A percentile compares a stretch with the other conserved stretches of the same genome.
phyloP scores from a whole-genome alignment of 768 basidiomycete species.

The Gloeophyllum trabeum region DNA sequence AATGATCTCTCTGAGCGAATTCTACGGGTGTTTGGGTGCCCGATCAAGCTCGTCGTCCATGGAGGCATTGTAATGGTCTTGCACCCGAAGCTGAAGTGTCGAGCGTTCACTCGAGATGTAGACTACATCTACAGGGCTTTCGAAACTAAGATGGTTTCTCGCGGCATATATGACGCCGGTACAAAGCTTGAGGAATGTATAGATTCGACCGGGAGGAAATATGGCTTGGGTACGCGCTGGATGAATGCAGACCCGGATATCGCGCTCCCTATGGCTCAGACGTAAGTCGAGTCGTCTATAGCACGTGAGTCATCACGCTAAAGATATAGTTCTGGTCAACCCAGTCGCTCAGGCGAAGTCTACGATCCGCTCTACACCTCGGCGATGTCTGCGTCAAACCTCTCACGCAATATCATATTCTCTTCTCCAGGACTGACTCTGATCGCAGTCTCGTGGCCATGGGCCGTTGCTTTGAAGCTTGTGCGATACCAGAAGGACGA shows the following conservation, averaged over 20 bases:
- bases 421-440: slow-evolving; percentile 39
- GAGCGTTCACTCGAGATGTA: slow-evolving; percentile 51
- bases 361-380: slow-evolving; percentile 57
- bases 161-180: slow-evolving; percentile 37
- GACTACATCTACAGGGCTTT: slow-evolving; percentile 60
- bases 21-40: slow-evolving; percentile 31
- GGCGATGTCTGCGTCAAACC: slow-evolving; percentile 37
- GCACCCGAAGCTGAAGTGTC: slow-evolving; percentile 31
- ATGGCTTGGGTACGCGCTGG: slow-evolving; percentile 51
- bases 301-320: slow-evolving; percentile 32
- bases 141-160: slow-evolving; percentile 38
- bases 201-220: slow-evolving; percentile 37
- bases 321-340: background rate
- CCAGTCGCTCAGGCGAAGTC: slow-evolving; percentile 9
- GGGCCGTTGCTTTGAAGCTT: slow-evolving; percentile 65
- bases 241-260: slow-evolving; percentile 71
- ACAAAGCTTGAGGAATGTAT: slow-evolving; percentile 48
- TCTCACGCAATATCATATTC: slow-evolving; percentile 48
- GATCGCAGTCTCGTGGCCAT: slow-evolving; percentile 57
- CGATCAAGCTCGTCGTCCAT: slow-evolving; percentile 53
- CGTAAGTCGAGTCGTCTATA: no score
- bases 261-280: slow-evolving; percentile 49
- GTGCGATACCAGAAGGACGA: slow-evolving; percentile 56
- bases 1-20: slow-evolving; percentile 39
- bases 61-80: slow-evolving; percentile 71